Percentiles rank a stretch among this genome's conserved stretches.
Evolutionary conservation across 805 yeast species (phyloP).

Genomic region (Zygosaccharomyces siamensis): DNA sequence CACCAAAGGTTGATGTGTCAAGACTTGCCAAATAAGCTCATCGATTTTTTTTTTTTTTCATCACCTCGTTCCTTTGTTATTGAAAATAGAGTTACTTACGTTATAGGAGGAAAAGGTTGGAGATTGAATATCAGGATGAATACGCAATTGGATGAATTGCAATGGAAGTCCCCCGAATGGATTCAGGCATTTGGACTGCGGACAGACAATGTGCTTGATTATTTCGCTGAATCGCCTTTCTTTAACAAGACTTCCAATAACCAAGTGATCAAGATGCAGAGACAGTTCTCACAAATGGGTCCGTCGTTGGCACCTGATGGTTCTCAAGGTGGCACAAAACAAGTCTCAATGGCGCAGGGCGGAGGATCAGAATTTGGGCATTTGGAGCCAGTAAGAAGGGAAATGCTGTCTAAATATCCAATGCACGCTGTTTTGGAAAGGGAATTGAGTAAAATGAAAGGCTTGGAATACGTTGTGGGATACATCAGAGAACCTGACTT

Average conservation of each 20-base stretch:
- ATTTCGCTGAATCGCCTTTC: constrained; percentile 90
- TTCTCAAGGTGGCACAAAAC: constrained; percentile 2
- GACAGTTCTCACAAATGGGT: constrained; percentile 51
- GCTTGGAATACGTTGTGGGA: constrained; percentile 76
- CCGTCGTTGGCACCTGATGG: constrained; percentile 9
- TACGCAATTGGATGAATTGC: constrained; percentile 70
- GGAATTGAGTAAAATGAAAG: constrained; percentile 72
- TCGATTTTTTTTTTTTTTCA: neutral
- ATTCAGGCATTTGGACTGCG: constrained; percentile 82
- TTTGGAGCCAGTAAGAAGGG: constrained; percentile 23
- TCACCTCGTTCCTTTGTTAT: neutral
- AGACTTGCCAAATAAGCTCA: neutral
- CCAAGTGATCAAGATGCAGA: constrained; percentile 92
- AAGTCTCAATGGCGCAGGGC: constrained; percentile 1
- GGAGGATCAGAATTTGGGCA: constrained; percentile 19
- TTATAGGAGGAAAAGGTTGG: neutral
- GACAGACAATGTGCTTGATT: constrained; percentile 87
- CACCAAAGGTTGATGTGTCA: neutral
- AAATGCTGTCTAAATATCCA: constrained; percentile 27
- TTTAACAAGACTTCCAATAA: constrained; percentile 91
- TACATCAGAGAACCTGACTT: constrained; percentile 81
- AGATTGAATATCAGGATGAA: constrained; percentile 14
- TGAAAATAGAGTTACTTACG: neutral
- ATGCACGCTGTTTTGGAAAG: constrained; percentile 40
- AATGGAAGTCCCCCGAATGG: constrained; percentile 98